A percentile compares a stretch with the other conserved stretches of the same genome.
Conservation (phyloP, 257 asterid genomes). For the Plectranthus barbatus region DNA sequence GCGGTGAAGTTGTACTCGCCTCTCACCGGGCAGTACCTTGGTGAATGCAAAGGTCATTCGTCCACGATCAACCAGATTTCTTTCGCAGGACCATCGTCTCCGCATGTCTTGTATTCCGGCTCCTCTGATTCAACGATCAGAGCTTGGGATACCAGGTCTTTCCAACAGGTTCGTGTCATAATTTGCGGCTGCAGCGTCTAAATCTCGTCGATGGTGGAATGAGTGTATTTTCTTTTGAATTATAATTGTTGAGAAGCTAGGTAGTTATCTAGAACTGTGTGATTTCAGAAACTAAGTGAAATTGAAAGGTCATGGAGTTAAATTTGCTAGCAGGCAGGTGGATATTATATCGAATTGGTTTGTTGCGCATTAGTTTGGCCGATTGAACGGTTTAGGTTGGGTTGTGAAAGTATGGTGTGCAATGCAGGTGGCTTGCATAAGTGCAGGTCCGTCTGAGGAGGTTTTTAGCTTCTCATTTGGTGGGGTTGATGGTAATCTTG, state of each 20-base stretch:
- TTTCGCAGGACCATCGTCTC: slow-evolving; percentile 50
- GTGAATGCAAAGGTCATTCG: slow-evolving; percentile 73
- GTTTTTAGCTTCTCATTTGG: slow-evolving; percentile 89
- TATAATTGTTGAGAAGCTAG: not conserved
- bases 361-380: not conserved
- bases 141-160: slow-evolving; percentile 95
- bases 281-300: no score
- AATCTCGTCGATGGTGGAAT: not conserved
- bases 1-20: slow-evolving; percentile 89
- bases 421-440: slow-evolving; percentile 62
- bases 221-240: not conserved
- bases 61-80: slow-evolving; percentile 65
- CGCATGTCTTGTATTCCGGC: slow-evolving; percentile 67
- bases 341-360: not conserved
- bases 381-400: not conserved
- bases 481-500: slow-evolving; percentile 63
- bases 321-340: not conserved
- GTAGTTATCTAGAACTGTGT: not conserved
- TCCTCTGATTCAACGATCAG: slow-evolving; percentile 77
- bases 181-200: not conserved
- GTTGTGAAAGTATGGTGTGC: slow-evolving; percentile 3
- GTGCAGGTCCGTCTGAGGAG: slow-evolving; percentile 59
- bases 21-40: slow-evolving; percentile 73
- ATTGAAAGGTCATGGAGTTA: not conserved
- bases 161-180: slow-evolving; percentile 46